A percentile compares a stretch with the other conserved stretches of the same genome.
These are phyloP conservation scores for Lachancea thermotolerans DNA, from an alignment of 805 yeast genomes.

Conservation along the genomic window DNA sequence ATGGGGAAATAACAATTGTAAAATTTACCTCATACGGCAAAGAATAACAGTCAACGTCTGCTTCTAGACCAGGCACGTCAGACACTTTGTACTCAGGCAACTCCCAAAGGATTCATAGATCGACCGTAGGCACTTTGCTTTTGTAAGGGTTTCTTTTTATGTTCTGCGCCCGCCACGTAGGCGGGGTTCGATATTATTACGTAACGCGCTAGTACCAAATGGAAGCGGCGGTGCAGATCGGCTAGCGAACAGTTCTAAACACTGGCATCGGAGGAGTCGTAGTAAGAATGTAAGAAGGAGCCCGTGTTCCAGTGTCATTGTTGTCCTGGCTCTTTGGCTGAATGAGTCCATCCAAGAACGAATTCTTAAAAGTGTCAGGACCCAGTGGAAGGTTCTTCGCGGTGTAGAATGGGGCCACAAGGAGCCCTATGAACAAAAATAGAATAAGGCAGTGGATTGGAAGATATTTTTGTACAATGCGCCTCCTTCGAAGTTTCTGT, in stretches of 20 bases:
- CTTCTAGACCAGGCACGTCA: too few relatives aligned
- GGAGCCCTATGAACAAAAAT: constrained; percentile 34
- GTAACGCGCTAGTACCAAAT: too few relatives aligned
- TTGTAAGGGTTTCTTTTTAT: too few relatives aligned
- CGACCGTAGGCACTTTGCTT: too few relatives aligned
- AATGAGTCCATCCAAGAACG: constrained; percentile 35
- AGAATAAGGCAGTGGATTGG: constrained; percentile 40
- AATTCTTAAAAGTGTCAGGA: constrained; percentile 15
- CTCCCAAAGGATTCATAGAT: too few relatives aligned
- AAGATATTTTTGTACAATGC: constrained; percentile 40
- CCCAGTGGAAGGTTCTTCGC: constrained; percentile 25
- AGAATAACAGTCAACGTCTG: too few relatives aligned
- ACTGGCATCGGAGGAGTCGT: constrained; percentile 32
- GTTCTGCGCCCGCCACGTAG: too few relatives aligned
- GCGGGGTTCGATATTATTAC: too few relatives aligned
- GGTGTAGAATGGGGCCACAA: constrained; percentile 45
- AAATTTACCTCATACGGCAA: too few relatives aligned
- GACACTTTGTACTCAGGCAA: too few relatives aligned
- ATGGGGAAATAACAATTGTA: too few relatives aligned
- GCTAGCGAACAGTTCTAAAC: constrained; percentile 26
- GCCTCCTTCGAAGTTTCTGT: constrained; percentile 35
- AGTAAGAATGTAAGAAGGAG: constrained; percentile 41
- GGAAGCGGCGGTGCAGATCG: too few relatives aligned
- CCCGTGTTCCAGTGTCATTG: constrained; percentile 58
- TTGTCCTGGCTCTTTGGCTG: constrained; percentile 58